These are phyloP conservation scores for Cairneyella variabilis DNA, from an alignment of 495 filamentous ascomycete species.

Conservation along the genomic window DNA sequence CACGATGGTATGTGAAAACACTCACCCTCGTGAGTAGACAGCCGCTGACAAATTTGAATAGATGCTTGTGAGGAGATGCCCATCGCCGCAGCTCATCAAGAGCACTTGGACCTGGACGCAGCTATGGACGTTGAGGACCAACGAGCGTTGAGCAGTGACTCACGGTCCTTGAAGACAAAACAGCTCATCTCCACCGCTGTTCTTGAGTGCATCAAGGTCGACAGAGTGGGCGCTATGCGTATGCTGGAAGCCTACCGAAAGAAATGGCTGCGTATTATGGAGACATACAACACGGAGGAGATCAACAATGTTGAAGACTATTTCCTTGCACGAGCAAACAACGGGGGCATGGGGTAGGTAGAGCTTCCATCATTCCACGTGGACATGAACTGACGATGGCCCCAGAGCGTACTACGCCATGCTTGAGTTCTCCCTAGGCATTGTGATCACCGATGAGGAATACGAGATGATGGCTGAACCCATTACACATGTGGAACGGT, in stretches of 20 bases:
- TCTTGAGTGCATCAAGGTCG: neutral
- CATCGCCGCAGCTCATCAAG: neutral
- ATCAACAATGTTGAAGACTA: neutral
- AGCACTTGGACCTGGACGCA: neutral
- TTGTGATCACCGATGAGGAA: neutral
- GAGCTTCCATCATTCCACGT: neutral
- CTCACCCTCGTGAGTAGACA: neutral
- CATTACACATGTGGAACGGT: neutral
- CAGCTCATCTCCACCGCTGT: neutral
- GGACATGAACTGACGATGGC: neutral
- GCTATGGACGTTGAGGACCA: neutral
- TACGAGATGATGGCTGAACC: neutral
- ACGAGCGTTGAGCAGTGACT: neutral
- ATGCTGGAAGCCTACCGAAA: neutral
- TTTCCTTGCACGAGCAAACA: neutral
- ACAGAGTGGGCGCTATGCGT: neutral
- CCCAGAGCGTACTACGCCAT: neutral
- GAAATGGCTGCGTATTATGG: neutral
- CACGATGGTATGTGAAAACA: neutral
- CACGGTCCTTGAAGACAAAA: neutral
- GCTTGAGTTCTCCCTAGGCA: neutral
- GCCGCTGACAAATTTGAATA: neutral
- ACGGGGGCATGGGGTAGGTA: neutral
- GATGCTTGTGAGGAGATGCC: neutral
- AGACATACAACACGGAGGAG: neutral